Evolutionary conservation across 305 asterid species (phyloP), one percentile per base, ranked within the genome.

Genomic region (Euphrasia arctica): DNA sequence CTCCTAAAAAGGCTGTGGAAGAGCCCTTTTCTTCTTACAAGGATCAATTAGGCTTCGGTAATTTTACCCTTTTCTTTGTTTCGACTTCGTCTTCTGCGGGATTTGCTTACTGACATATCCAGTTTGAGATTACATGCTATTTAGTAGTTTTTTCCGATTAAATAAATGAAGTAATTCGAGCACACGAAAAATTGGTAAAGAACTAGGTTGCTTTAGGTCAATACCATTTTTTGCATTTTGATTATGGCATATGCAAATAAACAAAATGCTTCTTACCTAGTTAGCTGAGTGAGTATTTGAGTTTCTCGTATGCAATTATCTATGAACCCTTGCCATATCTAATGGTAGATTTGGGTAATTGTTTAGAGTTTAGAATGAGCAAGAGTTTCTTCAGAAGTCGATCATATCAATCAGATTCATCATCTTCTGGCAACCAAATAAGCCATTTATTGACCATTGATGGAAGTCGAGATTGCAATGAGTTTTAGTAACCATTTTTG

Each of bases 1-100:
- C 96, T 28, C 99, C 95, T 2, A 83, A 11, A 72, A 88, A 75
- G 76, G 49, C 66, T 18, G 88, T 71, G 18, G 84, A 75, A 32
- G 97, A 93, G 73, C 96, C 99, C 41, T 93, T 93, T 69, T 93
- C 99, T 70, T 77, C 99, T 59, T 93, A 90, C 85, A 90, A 93
- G 76, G 95, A 93, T 83, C 99, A 93, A 71, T 41, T 90, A 41
- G 99, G 99, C 58, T 88, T 93, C 60, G 99, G 99, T 93, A 60
- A 77, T 9, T 43, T 2, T 5, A 5, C 22, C 39, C 22, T 52
- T 27, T 10, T 66, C 64, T 14, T 55, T 14, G 13, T 49, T 50
- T 63, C n/a, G 5, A 3, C 42, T 60, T 61, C 9, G 1, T 71
- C 36, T 29, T 41, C 1, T 65, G 39, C 32, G 43, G 9, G 43